Percentiles rank a stretch among this genome's conserved stretches.
Evolutionary conservation across 78 protist genomes (phyloP).

Genomic region (Monocercomonoides exilis): DNA sequence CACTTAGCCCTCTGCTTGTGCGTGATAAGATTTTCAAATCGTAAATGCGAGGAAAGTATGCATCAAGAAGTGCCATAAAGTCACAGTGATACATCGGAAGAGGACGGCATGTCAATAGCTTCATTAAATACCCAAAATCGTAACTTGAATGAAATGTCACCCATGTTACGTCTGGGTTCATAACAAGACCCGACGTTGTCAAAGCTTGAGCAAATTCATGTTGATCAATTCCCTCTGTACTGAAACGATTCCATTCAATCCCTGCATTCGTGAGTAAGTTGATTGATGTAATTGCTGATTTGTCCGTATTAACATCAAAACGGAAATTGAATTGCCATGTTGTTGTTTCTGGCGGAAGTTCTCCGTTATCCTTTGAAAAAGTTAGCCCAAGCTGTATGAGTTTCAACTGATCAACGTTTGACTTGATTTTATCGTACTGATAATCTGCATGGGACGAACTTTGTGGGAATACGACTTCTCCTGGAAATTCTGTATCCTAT

Average conservation of each 20-base stretch:
- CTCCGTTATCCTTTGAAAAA: background rate
- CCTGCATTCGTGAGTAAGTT: constrained; percentile 13
- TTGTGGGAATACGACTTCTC: background rate
- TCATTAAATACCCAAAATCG: constrained; percentile 29
- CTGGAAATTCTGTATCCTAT: constrained; percentile 9
- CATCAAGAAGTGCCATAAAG: background rate
- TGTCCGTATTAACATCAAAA: background rate
- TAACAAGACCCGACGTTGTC: background rate
- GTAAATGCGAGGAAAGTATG: constrained; percentile 10
- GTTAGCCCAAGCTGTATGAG: constrained; percentile 31
- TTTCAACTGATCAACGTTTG: background rate
- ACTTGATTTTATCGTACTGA: background rate
- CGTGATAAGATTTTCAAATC: constrained; percentile 14
- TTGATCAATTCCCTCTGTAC: background rate
- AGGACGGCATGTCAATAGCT: background rate
- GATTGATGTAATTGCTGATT: background rate
- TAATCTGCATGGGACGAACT: background rate
- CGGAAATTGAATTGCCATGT: constrained; percentile 33
- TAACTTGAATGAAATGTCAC: constrained; percentile 21
- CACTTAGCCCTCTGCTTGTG: background rate
- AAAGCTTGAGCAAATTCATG: background rate
- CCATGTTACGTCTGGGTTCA: constrained; percentile 10
- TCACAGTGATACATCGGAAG: background rate
- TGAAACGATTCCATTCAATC: constrained; percentile 1
- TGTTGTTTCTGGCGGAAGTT: background rate